Evolutionary conservation across 1,139 yeast genomes (phyloP).

Genomic region (Pneumocystis carinii): DNA sequence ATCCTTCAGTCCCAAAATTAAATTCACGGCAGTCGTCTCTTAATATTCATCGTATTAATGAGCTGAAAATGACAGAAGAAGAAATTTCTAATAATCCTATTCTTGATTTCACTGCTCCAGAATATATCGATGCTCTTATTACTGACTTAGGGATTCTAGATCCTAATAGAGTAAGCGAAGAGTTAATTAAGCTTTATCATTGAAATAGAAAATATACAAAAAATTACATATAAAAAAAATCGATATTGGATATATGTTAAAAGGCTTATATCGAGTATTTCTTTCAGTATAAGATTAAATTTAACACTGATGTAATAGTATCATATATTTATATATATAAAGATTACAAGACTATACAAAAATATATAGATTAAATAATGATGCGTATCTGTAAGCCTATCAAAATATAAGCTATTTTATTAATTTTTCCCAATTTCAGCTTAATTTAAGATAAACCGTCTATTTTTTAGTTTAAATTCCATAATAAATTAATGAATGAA

Average conservation of each 20-base stretch:
- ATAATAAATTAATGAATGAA: not conserved
- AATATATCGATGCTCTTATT: conserved; percentile 83
- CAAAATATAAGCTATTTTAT: not conserved
- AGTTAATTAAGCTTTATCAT: conserved; percentile 68
- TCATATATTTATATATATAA: not conserved
- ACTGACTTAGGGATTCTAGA: conserved; percentile 94
- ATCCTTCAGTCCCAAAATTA: conserved; percentile 12
- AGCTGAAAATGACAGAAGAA: conserved; percentile 14
- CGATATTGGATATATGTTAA: not conserved
- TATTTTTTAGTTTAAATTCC: not conserved
- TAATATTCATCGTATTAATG: conserved; percentile 12
- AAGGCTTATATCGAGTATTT: no score
- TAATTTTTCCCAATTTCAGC: not conserved
- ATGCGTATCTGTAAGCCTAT: not conserved
- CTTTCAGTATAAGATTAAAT: no score
- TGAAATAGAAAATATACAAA: not conserved
- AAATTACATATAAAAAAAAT: not conserved
- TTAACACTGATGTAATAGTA: not conserved
- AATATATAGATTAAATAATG: not conserved
- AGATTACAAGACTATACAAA: no score
- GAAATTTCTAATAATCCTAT: conserved; percentile 32
- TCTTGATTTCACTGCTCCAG: conserved; percentile 91
- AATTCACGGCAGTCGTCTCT: conserved; percentile 3
- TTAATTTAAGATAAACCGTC: not conserved
- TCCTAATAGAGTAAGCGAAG: conserved; percentile 95